Evolutionary conservation across 208 protist genomes (phyloP), one percentile per base, ranked within the genome.

Genomic region (Crithidia brevicula): DNA sequence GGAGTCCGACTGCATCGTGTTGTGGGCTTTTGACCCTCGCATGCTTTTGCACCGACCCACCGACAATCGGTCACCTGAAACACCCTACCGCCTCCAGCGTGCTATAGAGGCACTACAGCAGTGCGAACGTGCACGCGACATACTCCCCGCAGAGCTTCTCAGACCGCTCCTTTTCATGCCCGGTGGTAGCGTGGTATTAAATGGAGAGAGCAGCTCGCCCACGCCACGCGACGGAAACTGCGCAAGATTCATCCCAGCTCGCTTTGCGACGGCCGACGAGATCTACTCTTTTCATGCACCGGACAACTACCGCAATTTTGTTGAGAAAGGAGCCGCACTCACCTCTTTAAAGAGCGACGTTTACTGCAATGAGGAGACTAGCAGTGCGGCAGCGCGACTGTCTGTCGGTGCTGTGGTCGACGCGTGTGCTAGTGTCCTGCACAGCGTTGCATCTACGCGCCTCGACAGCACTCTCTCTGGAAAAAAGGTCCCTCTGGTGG

Each of bases 341-440:
- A 11, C 38, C 4, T 72, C 76, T 46, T 52, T 95, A 25, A 83
- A 77, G 57, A 82, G 72, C 18, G 89, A 95, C 67, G 89, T 95
- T 13, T 95, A 95, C 62, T 95, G 86, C 66, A 91, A 79, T 58
- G 80, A 83, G 22, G 53, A 63, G 8, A 82, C 82, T 11, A 92
- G 86, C 62, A 86, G 78, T 52, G 54, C 65, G 3, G 89, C 89
- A 10, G 83, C 78, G 20, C 70, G 68, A 6, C 72, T 95, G 16
- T 76, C 89, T 15, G 77, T 80, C 11, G 89, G 62, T 11, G 89
- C 86, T 13, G 82, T 89, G 3, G 86, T 92, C 54, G 89, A 95
- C 52, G 84, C 81, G 15, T 69, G 81, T 30, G 70, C 67, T 31
- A 42, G 53, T 16, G 77, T 84, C 4, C 58, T 91, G 23, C 50